Percentiles rank a stretch among this genome's conserved stretches.
phyloP scores from a whole-genome alignment of 768 basidiomycete genomes.

The Panaeolus papilionaceus region DNA sequence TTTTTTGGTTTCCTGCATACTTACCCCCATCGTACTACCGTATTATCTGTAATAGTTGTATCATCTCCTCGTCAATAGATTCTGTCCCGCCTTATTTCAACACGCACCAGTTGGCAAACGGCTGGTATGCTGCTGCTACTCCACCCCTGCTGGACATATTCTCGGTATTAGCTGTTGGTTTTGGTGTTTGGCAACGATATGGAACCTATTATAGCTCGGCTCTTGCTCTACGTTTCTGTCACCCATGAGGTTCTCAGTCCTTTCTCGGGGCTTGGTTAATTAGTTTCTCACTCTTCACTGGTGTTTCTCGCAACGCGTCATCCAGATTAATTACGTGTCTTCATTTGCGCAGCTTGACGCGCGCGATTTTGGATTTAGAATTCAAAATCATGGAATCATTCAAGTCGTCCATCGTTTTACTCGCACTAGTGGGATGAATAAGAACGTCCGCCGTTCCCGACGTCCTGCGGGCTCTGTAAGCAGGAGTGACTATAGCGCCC shows the following conservation, averaged over 20 bases:
- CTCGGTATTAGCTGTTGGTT: not conserved
- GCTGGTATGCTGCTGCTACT: not conserved
- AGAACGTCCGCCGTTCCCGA: slow-evolving; percentile 1
- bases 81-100: not conserved
- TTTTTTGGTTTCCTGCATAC: no score
- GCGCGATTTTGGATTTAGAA: slow-evolving; percentile 2
- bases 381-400: slow-evolving; percentile 4
- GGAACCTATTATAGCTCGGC: not conserved
- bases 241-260: slow-evolving; percentile 5
- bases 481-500: not conserved
- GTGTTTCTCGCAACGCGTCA: not conserved
- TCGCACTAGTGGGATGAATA: not conserved
- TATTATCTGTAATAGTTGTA: not conserved
- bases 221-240: not conserved
- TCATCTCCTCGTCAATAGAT: not conserved
- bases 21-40: not conserved
- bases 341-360: slow-evolving; percentile 5
- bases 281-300: not conserved
- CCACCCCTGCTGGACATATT: not conserved
- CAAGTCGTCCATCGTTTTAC: not conserved
- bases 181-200: not conserved
- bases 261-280: not conserved
- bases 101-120: not conserved
- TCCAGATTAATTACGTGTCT: not conserved
- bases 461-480: not conserved